Evolutionary conservation across 306 rosid species (phyloP).

Genomic region (Amphicarpaea edgeworthii): DNA sequence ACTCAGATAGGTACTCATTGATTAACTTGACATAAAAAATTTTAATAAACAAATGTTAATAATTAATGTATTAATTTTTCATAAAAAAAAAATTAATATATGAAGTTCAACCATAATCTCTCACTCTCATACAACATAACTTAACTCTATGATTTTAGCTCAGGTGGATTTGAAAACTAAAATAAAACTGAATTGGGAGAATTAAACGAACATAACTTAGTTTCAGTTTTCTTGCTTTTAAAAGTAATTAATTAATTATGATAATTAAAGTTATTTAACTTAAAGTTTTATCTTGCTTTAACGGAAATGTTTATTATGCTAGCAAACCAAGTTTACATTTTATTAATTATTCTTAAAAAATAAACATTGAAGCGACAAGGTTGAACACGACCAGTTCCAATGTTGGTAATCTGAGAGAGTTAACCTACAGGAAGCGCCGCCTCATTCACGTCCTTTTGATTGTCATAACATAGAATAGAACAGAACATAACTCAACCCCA

Average conservation of each 20-base stretch:
- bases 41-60: no score
- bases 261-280: neutral
- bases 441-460: conserved; percentile 41
- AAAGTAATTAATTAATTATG: no score
- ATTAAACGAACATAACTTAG: neutral
- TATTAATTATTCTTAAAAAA: neutral
- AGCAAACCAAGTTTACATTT: neutral
- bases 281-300: neutral
- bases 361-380: conserved; percentile 8
- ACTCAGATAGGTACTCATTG: no score
- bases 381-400: conserved; percentile 37
- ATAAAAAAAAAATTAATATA: no score
- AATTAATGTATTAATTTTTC: no score
- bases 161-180: no score
- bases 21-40: no score
- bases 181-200: neutral
- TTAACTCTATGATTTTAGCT: no score
- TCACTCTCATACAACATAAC: no score
- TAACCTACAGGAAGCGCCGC: conserved; percentile 43
- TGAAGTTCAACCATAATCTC: no score
- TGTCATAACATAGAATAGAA: conserved; percentile 3
- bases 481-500: neutral
- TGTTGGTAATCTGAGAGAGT: conserved; percentile 16
- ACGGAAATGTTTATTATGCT: neutral
- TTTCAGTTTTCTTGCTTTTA: neutral